Evolutionary conservation across 257 asterid species (phyloP), one percentile per base, ranked within the genome.

Genomic region (Leonotis leonurus): DNA sequence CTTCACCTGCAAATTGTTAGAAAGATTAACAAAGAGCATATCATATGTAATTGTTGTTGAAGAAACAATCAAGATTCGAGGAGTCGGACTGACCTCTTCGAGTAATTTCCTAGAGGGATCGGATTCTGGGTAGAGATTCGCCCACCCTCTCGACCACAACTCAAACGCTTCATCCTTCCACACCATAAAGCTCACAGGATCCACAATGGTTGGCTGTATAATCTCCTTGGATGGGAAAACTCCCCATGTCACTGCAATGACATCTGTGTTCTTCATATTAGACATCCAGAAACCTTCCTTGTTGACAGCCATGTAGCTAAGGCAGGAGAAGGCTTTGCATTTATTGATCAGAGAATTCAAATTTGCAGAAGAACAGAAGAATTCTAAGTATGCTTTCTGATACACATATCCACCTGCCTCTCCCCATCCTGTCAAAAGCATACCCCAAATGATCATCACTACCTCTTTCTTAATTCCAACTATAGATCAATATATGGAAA

Each of bases 91-190:
- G 22, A 90, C 98, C 90, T 88, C 91, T 65, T 88, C 82, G 13
- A 91, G 84, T 52, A 91, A 62, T 76, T 74, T 75, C 64, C 77
- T 75, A 51, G 98, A 85, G 45, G 77, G 88, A 73, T 91, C 94
- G 1, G 71, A 48, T 61, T 85, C 94, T 30, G 88, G 90, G 83
- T 88, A 91, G 75, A 85, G 73, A 55, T 78, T 79, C 48, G 92
- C 94, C 98, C 98, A 91, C 66, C 87, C 94, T 74, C 88, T 84
- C 1, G 96, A 82, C 96, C 98, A 91, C 37, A 83, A 67, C 74
- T 85, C 92, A 59, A 91, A 88, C 44, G 98, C 98, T 75, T 91
- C 96, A 20, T 91, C 98, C 82, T 88, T 91, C 96, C 98, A 91
- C 24, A 91, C 81, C 37, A 75, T 37, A 64, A 91, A 91, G 78